phyloP scores from a whole-genome alignment of 257 asterid genomes.

The Nicotiana tomentosiformis region DNA sequence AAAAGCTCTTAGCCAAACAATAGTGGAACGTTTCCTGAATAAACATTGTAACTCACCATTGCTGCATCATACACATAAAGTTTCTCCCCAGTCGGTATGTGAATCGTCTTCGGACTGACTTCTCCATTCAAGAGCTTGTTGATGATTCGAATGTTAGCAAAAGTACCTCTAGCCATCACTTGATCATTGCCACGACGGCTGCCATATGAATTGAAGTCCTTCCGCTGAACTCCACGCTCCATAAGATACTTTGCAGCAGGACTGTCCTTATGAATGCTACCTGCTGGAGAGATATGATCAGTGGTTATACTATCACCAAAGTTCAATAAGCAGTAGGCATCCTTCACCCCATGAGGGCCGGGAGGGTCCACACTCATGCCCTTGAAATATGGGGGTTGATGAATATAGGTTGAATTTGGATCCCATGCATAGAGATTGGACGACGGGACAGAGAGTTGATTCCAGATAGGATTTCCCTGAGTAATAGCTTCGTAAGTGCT shows the following conservation, averaged over 20 bases:
- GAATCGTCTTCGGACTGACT: constrained; percentile 89
- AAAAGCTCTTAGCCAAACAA: not conserved
- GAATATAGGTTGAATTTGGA: constrained; percentile 72
- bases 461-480: constrained; percentile 77
- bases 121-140: constrained; percentile 81
- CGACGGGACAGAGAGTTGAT: constrained; percentile 63
- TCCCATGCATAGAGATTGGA: constrained; percentile 85
- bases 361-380: constrained; percentile 86
- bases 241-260: constrained; percentile 83
- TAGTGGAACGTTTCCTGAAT: not conserved
- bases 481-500: constrained; percentile 90
- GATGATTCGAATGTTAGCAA: constrained; percentile 78
- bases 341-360: constrained; percentile 76
- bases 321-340: constrained; percentile 77
- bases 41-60: constrained; percentile 37
- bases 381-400: constrained; percentile 87
- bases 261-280: constrained; percentile 89
- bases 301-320: constrained; percentile 97
- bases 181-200: constrained; percentile 98
- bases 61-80: constrained; percentile 89
- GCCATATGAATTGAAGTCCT: constrained; percentile 89
- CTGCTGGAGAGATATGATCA: constrained; percentile 96
- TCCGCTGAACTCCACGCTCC: constrained; percentile 85
- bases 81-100: constrained; percentile 81
- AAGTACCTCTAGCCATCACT: constrained; percentile 95